Base-by-base conservation (phyloP, 208 protist genomes). In the Leishmania gerbilli region DNA sequence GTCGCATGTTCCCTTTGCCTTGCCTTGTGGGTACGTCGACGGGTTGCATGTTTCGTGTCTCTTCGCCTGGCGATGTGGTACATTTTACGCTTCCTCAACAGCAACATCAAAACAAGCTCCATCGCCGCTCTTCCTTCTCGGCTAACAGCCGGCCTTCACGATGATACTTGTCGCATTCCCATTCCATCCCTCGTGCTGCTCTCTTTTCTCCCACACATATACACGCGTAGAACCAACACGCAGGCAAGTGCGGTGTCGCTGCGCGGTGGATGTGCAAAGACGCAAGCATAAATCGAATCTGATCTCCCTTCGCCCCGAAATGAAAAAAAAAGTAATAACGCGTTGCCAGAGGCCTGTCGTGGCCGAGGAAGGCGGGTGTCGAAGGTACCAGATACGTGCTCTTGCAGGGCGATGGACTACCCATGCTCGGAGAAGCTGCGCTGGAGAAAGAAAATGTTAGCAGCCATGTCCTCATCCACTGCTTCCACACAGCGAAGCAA, bases 81-180 rank as follows among this genome's bases (percentile, higher is more conserved):
- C n/a, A 69, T 76, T 60, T 72, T 19, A 37, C 15, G 71, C 17
- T 71, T 72, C 67, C 58, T 74, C 37, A 77, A 64, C 49, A 64
- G 2, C 77, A 72, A 1, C 51, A 55, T 21, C 51, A 4, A 55
- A 55, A 15, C 51, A 15, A 55, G 51, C 51, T 17, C 51, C 51
- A 17, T 21, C 13, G 17, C 51, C 7, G 27, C 27, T 34, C 37
- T 71, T 17, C 76, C 80, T 47, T 45, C 49, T 56, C 37, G 24
- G 49, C 62, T 17, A n/a, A 55, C 72, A 47, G 62, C n/a, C 58
- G 19, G 42, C 27, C 21, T 51, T 37, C 19, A 40, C 56, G 45
- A 31, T 58, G 7, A n/a, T 72, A 19, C 24, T 79, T 19, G 17
- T 15, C 60, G 37, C 42, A 27, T 15, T 13, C n/a, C 13, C 27